These are phyloP conservation scores for Gynostemma pentaphyllum DNA, from an alignment of 306 rosid genomes.

Conservation along the genomic window DNA sequence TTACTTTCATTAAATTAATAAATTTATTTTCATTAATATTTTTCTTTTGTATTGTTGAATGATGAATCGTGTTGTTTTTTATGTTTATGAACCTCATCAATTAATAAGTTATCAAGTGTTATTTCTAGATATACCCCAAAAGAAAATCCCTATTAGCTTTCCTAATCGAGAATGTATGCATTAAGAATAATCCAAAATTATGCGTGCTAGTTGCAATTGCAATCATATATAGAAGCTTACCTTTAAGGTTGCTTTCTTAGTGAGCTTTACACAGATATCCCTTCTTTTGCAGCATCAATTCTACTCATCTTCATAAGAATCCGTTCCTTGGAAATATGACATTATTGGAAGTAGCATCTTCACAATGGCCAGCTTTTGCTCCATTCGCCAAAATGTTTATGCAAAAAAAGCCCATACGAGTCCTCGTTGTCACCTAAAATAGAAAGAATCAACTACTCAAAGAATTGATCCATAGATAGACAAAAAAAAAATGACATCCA, in stretches of 20 bases:
- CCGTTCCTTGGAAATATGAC: slow-evolving; percentile 20
- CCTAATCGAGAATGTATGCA: slow-evolving; percentile 29
- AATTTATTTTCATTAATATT: too few species aligned
- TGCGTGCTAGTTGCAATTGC: slow-evolving; percentile 61
- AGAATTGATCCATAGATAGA: not conserved
- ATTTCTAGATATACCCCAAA: not conserved
- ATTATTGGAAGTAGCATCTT: slow-evolving; percentile 28
- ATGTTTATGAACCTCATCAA: too few species aligned
- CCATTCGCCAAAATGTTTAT: slow-evolving; percentile 29
- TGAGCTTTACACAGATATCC: slow-evolving; percentile 35
- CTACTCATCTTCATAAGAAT: slow-evolving; percentile 41
- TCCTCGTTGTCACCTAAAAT: slow-evolving; percentile 10
- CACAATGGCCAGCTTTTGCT: slow-evolving; percentile 22
- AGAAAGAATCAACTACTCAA: not conserved
- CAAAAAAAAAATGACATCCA: not conserved
- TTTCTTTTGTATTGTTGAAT: too few species aligned
- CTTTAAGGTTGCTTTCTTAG: slow-evolving; percentile 37
- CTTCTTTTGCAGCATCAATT: slow-evolving; percentile 41
- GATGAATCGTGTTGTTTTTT: too few species aligned
- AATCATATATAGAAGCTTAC: slow-evolving; percentile 29
- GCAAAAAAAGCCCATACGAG: slow-evolving; percentile 18
- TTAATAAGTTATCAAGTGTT: too few species aligned
- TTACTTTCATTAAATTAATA: too few species aligned
- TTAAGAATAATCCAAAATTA: slow-evolving; percentile 32
- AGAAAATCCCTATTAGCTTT: slow-evolving; percentile 18